Evolutionary conservation across 306 rosid species (phyloP).

Genomic region (Medicago arabica): DNA sequence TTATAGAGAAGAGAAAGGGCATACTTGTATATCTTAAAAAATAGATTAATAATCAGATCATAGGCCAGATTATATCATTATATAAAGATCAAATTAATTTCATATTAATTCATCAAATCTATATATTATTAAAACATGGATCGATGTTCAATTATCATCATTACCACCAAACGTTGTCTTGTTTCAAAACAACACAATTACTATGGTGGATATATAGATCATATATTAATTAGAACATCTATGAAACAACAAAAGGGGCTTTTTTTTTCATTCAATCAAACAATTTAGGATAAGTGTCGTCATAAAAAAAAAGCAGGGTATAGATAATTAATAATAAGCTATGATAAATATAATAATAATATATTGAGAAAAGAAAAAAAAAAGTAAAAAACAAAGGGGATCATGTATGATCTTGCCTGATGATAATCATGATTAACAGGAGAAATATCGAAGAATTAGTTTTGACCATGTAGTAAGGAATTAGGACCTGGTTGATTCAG

Average conservation of each 20-base stretch:
- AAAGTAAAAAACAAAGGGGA: neutral
- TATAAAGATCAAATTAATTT: neutral
- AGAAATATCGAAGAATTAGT: conserved; percentile 45
- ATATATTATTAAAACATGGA: neutral
- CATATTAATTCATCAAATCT: neutral
- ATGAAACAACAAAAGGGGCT: no score
- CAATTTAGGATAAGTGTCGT: no score
- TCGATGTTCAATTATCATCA: neutral
- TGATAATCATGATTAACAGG: conserved; percentile 46
- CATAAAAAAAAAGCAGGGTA: no score
- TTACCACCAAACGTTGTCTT: neutral
- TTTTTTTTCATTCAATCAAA: neutral
- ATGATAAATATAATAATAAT: neutral
- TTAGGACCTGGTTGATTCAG: conserved; percentile 51
- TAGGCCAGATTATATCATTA: neutral
- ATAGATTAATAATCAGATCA: conserved; percentile 10
- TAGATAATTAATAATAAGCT: neutral
- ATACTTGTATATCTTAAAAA: neutral
- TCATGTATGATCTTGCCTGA: conserved; percentile 55
- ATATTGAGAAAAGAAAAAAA: no score
- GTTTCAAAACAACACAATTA: neutral
- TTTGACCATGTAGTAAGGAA: conserved; percentile 45
- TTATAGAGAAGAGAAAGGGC: no score
- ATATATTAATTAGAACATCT: neutral
- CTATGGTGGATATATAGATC: neutral